These are phyloP conservation scores for Yarrowia yakushimensis DNA, from an alignment of 805 yeast species.

Conservation along the genomic window DNA sequence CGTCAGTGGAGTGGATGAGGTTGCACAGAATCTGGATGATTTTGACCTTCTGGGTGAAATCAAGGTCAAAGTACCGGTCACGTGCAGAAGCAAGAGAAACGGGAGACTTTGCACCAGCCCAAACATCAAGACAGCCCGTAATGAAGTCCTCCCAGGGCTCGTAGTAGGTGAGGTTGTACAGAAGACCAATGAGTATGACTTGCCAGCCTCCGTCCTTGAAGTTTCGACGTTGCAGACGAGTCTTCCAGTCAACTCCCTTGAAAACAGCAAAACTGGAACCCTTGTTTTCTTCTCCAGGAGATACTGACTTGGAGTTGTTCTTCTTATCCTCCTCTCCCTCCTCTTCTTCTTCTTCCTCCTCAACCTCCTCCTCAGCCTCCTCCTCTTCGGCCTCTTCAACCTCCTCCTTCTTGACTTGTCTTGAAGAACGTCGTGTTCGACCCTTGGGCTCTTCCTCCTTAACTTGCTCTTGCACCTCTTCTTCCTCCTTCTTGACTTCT, in stretches of 20 bases:
- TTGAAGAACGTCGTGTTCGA: conserved; percentile 31
- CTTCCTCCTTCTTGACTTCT: conserved; percentile 32
- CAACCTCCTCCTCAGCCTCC: conserved; percentile 30
- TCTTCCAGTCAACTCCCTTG: conserved; percentile 57
- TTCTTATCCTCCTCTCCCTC: conserved; percentile 32
- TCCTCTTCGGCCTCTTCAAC: conserved; percentile 34
- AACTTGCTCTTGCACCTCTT: conserved; percentile 27
- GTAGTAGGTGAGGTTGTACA: conserved; percentile 56
- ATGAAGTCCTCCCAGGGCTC: conserved; percentile 53
- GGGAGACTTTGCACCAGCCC: conserved; percentile 52
- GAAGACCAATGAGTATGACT: conserved; percentile 66
- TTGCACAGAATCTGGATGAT: conserved; percentile 62
- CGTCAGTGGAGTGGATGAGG: conserved; percentile 54
- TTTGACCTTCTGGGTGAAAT: conserved; percentile 52
- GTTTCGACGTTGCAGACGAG: conserved; percentile 64
- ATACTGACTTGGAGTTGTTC: conserved; percentile 24
- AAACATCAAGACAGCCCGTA: conserved; percentile 46
- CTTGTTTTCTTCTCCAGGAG: conserved; percentile 34
- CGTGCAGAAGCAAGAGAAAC: conserved; percentile 51
- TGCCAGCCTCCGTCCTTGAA: conserved; percentile 89
- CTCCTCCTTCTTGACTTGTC: conserved; percentile 8
- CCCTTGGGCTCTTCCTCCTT: conserved; percentile 35
- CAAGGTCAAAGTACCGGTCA: conserved; percentile 54
- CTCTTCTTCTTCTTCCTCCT: conserved; percentile 30
- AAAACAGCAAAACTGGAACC: conserved; percentile 30